These are phyloP conservation scores for Sugiyamaella paludigena DNA, from an alignment of 1,139 yeast genomes.

Conservation along the genomic window DNA sequence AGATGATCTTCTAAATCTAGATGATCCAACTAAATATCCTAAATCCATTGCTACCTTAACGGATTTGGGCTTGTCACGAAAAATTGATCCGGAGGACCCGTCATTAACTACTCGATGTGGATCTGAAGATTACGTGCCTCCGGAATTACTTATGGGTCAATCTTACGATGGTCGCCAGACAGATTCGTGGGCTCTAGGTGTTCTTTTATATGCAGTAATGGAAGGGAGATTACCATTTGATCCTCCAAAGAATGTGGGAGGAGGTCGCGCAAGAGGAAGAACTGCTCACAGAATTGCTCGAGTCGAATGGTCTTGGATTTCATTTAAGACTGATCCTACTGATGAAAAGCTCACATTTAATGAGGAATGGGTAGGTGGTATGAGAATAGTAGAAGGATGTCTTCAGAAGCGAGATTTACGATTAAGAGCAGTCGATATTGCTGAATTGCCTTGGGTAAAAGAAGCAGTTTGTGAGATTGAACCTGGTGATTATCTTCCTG, in stretches of 20 bases:
- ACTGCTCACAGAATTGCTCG: slow-evolving; percentile 89
- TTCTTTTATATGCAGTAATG: slow-evolving; percentile 73
- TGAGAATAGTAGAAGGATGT: slow-evolving; percentile 51
- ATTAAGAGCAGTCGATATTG: slow-evolving; percentile 42
- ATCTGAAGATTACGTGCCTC: slow-evolving; percentile 92
- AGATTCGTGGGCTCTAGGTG: slow-evolving; percentile 95
- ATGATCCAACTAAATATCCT: slow-evolving; percentile 22
- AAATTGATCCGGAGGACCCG: slow-evolving; percentile 57
- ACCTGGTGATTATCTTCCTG: slow-evolving; percentile 1
- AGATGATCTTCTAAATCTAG: slow-evolving; percentile 35
- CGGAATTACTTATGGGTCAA: slow-evolving; percentile 85
- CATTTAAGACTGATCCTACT: slow-evolving; percentile 32
- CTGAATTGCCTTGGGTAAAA: slow-evolving; percentile 38
- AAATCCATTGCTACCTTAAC: slow-evolving; percentile 61
- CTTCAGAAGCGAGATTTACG: slow-evolving; percentile 55
- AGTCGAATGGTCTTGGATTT: slow-evolving; percentile 86
- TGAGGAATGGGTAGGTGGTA: slow-evolving; percentile 47
- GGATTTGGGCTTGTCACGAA: slow-evolving; percentile 84
- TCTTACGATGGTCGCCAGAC: slow-evolving; percentile 87
- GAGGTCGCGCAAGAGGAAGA: slow-evolving; percentile 52
- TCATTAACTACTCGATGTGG: slow-evolving; percentile 86
- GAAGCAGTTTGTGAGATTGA: slow-evolving; percentile 18
- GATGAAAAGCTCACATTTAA: slow-evolving; percentile 12
- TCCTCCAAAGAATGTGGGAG: slow-evolving; percentile 37
- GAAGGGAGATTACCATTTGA: slow-evolving; percentile 92